Evolutionary conservation across 306 rosid species (phyloP).

Genomic region (Glycine soja): DNA sequence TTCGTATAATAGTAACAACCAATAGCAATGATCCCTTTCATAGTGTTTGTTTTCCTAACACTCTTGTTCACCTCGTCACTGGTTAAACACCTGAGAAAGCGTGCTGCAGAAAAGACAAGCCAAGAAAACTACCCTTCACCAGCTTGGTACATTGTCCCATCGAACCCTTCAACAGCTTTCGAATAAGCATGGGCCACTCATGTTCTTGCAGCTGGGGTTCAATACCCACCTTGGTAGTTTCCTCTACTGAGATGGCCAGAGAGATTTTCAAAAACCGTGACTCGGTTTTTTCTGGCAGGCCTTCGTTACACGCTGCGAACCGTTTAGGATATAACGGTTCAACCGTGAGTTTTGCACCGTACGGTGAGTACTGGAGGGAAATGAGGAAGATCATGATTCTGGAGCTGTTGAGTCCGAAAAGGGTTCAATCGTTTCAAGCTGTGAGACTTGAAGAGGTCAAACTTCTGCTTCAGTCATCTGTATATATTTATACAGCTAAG

Average conservation of each 20-base stretch:
- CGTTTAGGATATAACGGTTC: slow-evolving; percentile 44
- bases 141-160: slow-evolving; percentile 50
- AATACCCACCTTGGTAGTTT: slow-evolving; percentile 52
- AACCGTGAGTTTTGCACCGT: slow-evolving; percentile 42
- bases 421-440: slow-evolving; percentile 46
- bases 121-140: slow-evolving; percentile 57
- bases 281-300: slow-evolving; percentile 52
- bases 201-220: slow-evolving; percentile 66
- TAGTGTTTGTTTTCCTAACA: slow-evolving; percentile 25
- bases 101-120: slow-evolving; percentile 24
- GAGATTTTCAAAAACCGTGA: slow-evolving; percentile 63
- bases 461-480: slow-evolving; percentile 1
- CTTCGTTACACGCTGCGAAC: slow-evolving; percentile 30
- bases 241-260: slow-evolving; percentile 54
- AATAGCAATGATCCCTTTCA: background rate
- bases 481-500: too few relatives aligned
- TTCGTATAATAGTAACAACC: too few relatives aligned
- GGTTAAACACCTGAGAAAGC: slow-evolving; percentile 24
- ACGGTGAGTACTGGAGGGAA: slow-evolving; percentile 58
- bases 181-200: slow-evolving; percentile 52
- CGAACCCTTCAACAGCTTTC: slow-evolving; percentile 43
- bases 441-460: slow-evolving; percentile 53
- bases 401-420: slow-evolving; percentile 47
- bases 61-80: slow-evolving; percentile 6
- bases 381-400: slow-evolving; percentile 46